phyloP scores from a whole-genome alignment of 2,329 filamentous ascomycete genomes.

The Diplodia intermedia region DNA sequence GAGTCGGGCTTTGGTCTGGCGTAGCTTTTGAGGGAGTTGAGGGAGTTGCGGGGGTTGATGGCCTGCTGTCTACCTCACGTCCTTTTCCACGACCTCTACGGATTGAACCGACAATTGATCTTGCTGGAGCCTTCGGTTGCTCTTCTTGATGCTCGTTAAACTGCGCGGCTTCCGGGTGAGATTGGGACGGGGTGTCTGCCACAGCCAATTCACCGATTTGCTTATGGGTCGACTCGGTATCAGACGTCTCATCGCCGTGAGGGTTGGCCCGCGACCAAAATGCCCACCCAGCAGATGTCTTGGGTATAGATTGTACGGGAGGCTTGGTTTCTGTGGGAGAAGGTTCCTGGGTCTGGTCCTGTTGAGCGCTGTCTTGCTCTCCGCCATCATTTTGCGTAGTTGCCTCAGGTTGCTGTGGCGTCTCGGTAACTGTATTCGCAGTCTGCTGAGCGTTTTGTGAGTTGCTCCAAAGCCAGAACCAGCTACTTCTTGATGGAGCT shows the following conservation, averaged over 20 bases:
- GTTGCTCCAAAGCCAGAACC: slow-evolving; percentile 59
- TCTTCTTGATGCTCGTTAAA: slow-evolving; percentile 53
- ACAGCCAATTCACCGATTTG: slow-evolving; percentile 60
- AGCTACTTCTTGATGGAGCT: slow-evolving; percentile 47
- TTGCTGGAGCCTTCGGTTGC: slow-evolving; percentile 36
- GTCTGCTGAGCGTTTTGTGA: slow-evolving; percentile 51
- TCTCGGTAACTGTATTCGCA: slow-evolving; percentile 27
- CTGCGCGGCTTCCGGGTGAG: slow-evolving; percentile 58
- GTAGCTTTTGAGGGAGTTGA: slow-evolving; percentile 40
- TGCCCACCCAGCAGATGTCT: slow-evolving; percentile 72
- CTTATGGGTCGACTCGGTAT: slow-evolving; percentile 64
- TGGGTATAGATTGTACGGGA: slow-evolving; percentile 46
- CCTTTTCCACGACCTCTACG: slow-evolving; percentile 38
- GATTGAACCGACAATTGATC: slow-evolving; percentile 36
- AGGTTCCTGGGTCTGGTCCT: neutral
- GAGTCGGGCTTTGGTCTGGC: slow-evolving; percentile 40
- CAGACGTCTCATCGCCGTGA: slow-evolving; percentile 60
- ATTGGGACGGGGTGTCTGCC: slow-evolving; percentile 58
- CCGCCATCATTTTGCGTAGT: neutral
- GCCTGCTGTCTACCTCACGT: slow-evolving; percentile 48
- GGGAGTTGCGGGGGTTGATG: slow-evolving; percentile 38
- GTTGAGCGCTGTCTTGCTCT: neutral
- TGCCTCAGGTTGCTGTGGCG: neutral
- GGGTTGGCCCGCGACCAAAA: slow-evolving; percentile 74
- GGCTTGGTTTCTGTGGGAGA: slow-evolving; percentile 33